Conservation (phyloP, 495 filamentous ascomycete species). For the Neurospora tetraspora region DNA sequence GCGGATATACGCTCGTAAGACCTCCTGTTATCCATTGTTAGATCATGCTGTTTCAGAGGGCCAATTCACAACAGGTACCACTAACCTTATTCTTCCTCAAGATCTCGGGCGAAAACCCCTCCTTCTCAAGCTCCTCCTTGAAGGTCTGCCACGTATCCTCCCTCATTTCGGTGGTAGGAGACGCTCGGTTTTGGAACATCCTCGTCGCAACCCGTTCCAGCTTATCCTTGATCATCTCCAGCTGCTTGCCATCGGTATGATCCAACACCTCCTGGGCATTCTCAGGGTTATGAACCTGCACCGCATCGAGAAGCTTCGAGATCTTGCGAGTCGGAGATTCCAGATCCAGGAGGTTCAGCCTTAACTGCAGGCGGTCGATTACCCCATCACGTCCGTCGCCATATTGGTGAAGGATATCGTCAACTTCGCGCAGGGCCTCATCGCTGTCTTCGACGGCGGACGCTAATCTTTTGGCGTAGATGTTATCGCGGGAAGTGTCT, state of each 20-base stretch:
- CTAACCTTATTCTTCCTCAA: constrained; percentile 41
- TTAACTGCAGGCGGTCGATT: constrained; percentile 13
- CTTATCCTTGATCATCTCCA: constrained; percentile 38
- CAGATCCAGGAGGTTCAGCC: constrained; percentile 27
- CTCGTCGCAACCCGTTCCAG: constrained; percentile 40
- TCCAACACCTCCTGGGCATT: constrained; percentile 18
- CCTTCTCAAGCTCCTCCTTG: constrained; percentile 38
- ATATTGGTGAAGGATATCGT: constrained; percentile 34
- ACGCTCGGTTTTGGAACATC: constrained; percentile 26
- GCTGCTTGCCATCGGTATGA: constrained; percentile 15
- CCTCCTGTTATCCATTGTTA: constrained; percentile 29
- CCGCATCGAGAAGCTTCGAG: constrained; percentile 36
- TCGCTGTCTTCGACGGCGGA: constrained; percentile 40
- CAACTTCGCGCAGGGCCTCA: constrained; percentile 37
- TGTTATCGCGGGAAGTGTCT: constrained; percentile 10
- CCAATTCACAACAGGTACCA: neutral
- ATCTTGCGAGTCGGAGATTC: constrained; percentile 31
- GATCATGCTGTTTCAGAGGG: neutral
- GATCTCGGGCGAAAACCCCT: constrained; percentile 42
- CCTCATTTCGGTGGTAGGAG: constrained; percentile 27
- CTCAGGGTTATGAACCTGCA: constrained; percentile 32
- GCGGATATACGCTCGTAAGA: constrained; percentile 44
- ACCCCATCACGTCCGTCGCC: constrained; percentile 8
- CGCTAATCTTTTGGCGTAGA: constrained; percentile 33
- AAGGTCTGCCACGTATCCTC: constrained; percentile 46